Percentiles rank a stretch among this genome's conserved stretches.
phyloP scores from a whole-genome alignment of 2,329 filamentous ascomycete species.

The Apiospora malaysiana region DNA sequence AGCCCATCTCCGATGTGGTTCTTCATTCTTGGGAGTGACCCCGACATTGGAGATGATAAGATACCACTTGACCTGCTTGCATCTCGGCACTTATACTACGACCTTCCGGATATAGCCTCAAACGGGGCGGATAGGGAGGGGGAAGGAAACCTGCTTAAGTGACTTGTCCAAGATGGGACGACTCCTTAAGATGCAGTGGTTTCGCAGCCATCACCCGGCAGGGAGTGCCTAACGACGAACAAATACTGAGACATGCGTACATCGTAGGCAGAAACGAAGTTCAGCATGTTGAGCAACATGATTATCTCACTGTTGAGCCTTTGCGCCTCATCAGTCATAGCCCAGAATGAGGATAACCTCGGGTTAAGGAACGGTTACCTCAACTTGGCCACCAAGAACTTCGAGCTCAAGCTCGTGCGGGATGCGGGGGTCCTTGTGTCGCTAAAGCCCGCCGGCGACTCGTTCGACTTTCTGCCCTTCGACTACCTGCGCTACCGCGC shows the following conservation, averaged over 20 bases:
- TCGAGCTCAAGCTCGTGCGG: constrained; percentile 48
- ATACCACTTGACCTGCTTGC: background rate
- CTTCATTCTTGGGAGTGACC: background rate
- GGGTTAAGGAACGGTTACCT: constrained; percentile 48
- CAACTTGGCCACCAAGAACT: constrained; percentile 47
- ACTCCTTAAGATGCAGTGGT: background rate
- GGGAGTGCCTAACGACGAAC: background rate
- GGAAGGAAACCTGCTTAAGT: background rate
- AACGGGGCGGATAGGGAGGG: background rate
- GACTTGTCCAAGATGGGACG: background rate
- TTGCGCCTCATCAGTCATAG: background rate
- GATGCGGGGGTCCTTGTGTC: constrained; percentile 57
- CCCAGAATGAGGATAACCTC: constrained; percentile 38
- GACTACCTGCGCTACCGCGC: constrained; percentile 55
- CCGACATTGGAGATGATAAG: background rate
- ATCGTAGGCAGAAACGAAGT: background rate
- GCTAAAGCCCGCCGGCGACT: constrained; percentile 44
- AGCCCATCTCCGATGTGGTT: background rate
- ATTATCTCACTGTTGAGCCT: background rate
- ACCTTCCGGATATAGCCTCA: constrained; percentile 10
- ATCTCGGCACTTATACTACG: background rate
- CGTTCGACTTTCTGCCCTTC: constrained; percentile 62
- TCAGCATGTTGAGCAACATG: background rate
- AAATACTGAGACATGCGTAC: background rate
- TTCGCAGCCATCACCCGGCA: background rate